Base-by-base conservation (phyloP, 2,329 filamentous ascomycete species). In the Onygenales sp. region DNA sequence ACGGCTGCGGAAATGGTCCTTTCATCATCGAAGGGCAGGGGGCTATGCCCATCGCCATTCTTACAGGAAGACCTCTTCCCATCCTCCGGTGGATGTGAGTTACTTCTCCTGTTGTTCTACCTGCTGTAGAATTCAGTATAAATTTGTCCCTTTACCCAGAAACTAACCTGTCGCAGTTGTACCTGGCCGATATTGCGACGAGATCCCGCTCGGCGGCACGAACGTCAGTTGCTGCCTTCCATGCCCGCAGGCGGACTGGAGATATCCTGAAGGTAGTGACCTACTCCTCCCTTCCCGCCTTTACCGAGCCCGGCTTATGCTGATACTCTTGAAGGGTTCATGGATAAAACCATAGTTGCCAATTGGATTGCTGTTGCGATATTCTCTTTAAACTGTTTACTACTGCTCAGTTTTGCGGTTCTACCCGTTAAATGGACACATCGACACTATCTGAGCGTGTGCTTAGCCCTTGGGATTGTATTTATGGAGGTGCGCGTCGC, bases 391-490 rank as follows among this genome's bases (percentile, higher is more conserved):
- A 86, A 87, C 56, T 64, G 83, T 13, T 92, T 93, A 64, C 75
- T 97, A 53, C 74, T 97, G 13, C 50, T 88, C 5, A 94, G 89
- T 5, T 97, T 90, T 77, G 74, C 82, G 3, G 77, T 86, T 11
- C 76, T 98, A 21, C 91, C 93, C 0, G 82, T 88, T 27, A 89
- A 95, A 62, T 92, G 88, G 74, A 96, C 93, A 6, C 83, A 89
- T 64, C 84, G 91, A 51, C 93, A 98, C 68, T 97, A 97, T 65
- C 76, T 98, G 39, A 96, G 88, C 65, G 86, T 96, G 58, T 93
- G 89, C 67, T 76, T 97, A 50, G 86, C 88, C 4, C 70, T 87
- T 44, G 87, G 82, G 4, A 82, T 92, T 42, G 73, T 86, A 42
- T 76, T 92, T 54, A 87, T 97, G 79, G 87, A 87, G 67, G 87